Conservation (phyloP, 2,329 filamentous ascomycete species). For the Pseudocercospora vitis region DNA sequence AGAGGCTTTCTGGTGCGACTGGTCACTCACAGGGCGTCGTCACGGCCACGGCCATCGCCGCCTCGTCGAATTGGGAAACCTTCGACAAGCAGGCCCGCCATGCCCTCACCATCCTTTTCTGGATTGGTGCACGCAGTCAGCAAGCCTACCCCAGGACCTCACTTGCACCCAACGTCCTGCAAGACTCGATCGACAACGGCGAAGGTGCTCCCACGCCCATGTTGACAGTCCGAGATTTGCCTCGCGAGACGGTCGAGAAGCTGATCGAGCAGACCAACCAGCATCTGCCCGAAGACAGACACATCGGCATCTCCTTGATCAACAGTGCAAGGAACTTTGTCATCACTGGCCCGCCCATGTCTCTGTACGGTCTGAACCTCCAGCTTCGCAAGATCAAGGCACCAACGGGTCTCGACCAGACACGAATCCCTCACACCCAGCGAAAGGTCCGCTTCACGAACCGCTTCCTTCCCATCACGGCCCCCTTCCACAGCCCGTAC, state of each 20-base stretch:
- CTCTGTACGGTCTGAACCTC: conserved; percentile 91
- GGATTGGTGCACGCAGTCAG: conserved; percentile 96
- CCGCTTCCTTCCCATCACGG: conserved; percentile 94
- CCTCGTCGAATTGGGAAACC: conserved; percentile 88
- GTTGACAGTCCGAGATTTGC: conserved; percentile 93
- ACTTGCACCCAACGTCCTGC: conserved; percentile 82
- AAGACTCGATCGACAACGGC: conserved; percentile 89
- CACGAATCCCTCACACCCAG: conserved; percentile 88
- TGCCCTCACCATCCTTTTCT: conserved; percentile 91
- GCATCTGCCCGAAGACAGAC: conserved; percentile 86
- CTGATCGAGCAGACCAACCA: conserved; percentile 97
- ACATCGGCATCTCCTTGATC: conserved; percentile 91
- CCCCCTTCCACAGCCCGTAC: conserved; percentile 97
- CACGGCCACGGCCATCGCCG: conserved; percentile 86
- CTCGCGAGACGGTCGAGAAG: conserved; percentile 84
- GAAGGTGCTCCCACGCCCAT: conserved; percentile 96
- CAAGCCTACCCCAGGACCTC: conserved; percentile 96
- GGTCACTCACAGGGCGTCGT: conserved; percentile 97
- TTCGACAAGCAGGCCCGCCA: conserved; percentile 78
- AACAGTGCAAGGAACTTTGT: conserved; percentile 98
- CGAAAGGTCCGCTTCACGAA: conserved; percentile 96
- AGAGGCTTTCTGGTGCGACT: conserved; percentile 81
- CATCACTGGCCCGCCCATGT: conserved; percentile 92
- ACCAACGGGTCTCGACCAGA: conserved; percentile 95
- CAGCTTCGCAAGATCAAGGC: conserved; percentile 96